phyloP scores from a whole-genome alignment of 805 yeast genomes.

The Pichia nakasei region DNA sequence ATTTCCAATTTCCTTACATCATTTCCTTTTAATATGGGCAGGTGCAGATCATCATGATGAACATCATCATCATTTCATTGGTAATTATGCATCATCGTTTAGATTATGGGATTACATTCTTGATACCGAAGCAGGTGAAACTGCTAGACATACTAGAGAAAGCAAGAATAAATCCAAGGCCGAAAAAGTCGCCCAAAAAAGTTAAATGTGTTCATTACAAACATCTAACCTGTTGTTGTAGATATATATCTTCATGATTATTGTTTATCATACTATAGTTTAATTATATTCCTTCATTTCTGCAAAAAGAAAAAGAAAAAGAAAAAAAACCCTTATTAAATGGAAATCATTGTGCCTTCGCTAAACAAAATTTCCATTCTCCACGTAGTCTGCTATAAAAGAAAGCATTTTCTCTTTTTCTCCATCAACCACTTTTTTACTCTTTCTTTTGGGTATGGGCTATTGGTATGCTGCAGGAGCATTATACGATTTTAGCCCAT shows the following conservation, averaged over 20 bases:
- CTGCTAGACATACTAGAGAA: slow-evolving; percentile 70
- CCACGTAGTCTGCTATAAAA: too few relatives aligned
- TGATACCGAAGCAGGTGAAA: slow-evolving; percentile 85
- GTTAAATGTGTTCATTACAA: too few relatives aligned
- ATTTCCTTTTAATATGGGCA: slow-evolving; percentile 93
- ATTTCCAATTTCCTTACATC: slow-evolving; percentile 93
- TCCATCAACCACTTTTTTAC: background rate
- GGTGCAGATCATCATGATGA: slow-evolving; percentile 98
- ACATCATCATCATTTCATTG: slow-evolving; percentile 93
- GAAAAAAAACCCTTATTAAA: too few relatives aligned
- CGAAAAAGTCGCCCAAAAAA: slow-evolving; percentile 23
- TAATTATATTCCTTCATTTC: too few relatives aligned
- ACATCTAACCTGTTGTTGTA: too few relatives aligned
- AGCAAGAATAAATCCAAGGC: slow-evolving; percentile 48
- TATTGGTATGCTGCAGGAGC: background rate
- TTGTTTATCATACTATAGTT: too few relatives aligned
- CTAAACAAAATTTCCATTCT: too few relatives aligned
- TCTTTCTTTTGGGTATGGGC: background rate
- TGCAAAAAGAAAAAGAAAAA: too few relatives aligned
- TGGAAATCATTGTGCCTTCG: too few relatives aligned
- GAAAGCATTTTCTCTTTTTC: background rate
- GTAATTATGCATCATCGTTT: slow-evolving; percentile 90
- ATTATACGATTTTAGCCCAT: background rate
- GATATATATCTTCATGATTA: too few relatives aligned
- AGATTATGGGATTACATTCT: slow-evolving; percentile 91